Evolutionary conservation across 176 grass and related monocot genomes (phyloP).

Genomic region (Zea luxurians): DNA sequence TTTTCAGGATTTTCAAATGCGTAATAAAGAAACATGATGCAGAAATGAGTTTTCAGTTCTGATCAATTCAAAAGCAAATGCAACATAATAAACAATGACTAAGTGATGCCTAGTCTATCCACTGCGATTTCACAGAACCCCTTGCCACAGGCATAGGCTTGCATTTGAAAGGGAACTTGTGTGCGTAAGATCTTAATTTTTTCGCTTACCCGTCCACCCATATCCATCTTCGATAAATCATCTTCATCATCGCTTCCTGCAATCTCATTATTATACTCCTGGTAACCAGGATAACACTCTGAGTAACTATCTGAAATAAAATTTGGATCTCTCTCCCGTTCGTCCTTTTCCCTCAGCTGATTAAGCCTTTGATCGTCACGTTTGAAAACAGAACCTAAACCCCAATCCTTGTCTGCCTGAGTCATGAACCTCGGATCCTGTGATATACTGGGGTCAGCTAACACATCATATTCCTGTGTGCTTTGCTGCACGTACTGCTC

Average conservation of each 20-base stretch:
- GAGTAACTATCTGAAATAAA: slow-evolving; percentile 99
- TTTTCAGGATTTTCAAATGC: not conserved
- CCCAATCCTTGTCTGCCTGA: slow-evolving; percentile 78
- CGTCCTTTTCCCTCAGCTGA: slow-evolving; percentile 87
- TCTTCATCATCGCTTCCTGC: slow-evolving; percentile 88
- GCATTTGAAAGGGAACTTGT: slow-evolving; percentile 18
- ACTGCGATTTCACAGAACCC: not conserved
- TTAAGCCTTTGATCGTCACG: slow-evolving; percentile 89
- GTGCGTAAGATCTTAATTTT: slow-evolving; percentile 1
- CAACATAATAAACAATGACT: not conserved
- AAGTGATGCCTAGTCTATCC: not conserved
- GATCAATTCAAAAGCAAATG: not conserved
- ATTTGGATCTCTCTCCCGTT: slow-evolving; percentile 86
- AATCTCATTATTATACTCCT: slow-evolving; percentile 82
- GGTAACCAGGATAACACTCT: slow-evolving; percentile 97
- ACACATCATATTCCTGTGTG: slow-evolving; percentile 61
- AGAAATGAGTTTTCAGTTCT: not conserved
- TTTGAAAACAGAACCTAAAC: slow-evolving; percentile 96
- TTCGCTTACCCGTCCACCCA: slow-evolving; percentile 91
- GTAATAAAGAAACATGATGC: slow-evolving; percentile 3
- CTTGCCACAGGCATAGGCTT: slow-evolving; percentile 3
- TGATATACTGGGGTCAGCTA: slow-evolving; percentile 50
- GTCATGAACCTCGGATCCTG: slow-evolving; percentile 77
- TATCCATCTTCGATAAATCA: slow-evolving; percentile 99
- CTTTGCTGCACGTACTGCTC: slow-evolving; percentile 81